phyloP scores from a whole-genome alignment of 768 basidiomycete genomes.

The Termitomyces sp. region DNA sequence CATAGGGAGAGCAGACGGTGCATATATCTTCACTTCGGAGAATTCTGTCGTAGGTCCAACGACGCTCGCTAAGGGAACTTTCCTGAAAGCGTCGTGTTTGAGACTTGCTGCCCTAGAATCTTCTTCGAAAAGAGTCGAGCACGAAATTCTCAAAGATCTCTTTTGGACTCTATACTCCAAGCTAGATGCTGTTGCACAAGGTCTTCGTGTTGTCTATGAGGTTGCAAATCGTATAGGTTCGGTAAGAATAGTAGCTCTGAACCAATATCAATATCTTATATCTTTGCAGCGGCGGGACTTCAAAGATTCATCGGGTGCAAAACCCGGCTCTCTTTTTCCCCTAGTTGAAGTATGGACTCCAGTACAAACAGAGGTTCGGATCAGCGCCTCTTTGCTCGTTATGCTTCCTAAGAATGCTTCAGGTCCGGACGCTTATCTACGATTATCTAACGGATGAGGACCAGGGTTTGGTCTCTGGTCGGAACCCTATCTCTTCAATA shows the following conservation, averaged over 20 bases:
- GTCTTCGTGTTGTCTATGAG: constrained; percentile 86
- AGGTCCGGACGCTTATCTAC: constrained; percentile 82
- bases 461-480: constrained; percentile 68
- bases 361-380: constrained; percentile 80
- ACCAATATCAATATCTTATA: neutral
- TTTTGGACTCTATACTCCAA: constrained; percentile 99
- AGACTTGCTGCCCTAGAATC: constrained; percentile 74
- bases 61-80: constrained; percentile 22
- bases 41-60: constrained; percentile 20
- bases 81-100: constrained; percentile 49
- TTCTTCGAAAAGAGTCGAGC: constrained; percentile 67
- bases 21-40: constrained; percentile 45
- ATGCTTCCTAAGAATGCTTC: constrained; percentile 5
- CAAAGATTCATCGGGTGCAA: constrained; percentile 79
- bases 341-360: constrained; percentile 85
- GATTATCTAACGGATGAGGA: constrained; percentile 95
- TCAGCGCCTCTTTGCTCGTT: neutral
- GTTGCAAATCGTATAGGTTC: constrained; percentile 88
- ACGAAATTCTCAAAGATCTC: constrained; percentile 84
- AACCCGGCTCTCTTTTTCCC: constrained; percentile 75
- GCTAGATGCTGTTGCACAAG: constrained; percentile 89
- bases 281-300: constrained; percentile 79
- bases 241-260: constrained; percentile 47
- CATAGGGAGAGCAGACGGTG: constrained; percentile 42
- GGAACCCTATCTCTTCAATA: constrained; percentile 90